Percentiles rank a stretch among this genome's conserved stretches.
These are phyloP conservation scores for Crithidia expoeki DNA, from an alignment of 208 protist species.

Conservation along the genomic window DNA sequence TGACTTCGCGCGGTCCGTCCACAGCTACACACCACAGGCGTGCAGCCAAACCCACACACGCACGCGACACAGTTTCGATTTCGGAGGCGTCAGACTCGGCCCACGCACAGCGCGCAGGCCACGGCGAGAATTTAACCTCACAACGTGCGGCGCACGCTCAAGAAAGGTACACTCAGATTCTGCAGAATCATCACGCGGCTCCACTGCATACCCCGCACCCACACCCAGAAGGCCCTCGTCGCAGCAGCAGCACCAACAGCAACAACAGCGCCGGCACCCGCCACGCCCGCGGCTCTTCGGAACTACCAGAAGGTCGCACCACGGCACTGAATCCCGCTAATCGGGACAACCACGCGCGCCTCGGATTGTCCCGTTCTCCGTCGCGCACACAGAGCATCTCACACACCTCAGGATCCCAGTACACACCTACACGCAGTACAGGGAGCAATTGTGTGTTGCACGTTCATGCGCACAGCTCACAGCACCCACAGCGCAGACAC, in stretches of 20 bases:
- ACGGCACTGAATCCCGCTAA: slow-evolving; percentile 26
- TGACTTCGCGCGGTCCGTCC: slow-evolving; percentile 24
- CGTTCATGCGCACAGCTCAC: neutral
- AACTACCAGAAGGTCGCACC: slow-evolving; percentile 65
- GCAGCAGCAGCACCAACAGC: too few relatives aligned
- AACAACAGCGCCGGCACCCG: neutral
- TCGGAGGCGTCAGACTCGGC: slow-evolving; percentile 15
- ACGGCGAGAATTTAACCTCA: slow-evolving; percentile 22
- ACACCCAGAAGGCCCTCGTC: too few relatives aligned
- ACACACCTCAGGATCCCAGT: slow-evolving; percentile 57
- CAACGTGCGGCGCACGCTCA: slow-evolving; percentile 22
- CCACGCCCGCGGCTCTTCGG: slow-evolving; percentile 37
- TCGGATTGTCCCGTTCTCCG: slow-evolving; percentile 63
- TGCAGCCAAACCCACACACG: too few relatives aligned
- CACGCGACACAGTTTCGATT: neutral
- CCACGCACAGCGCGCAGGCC: slow-evolving; percentile 18
- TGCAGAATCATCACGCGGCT: slow-evolving; percentile 27
- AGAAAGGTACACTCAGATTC: slow-evolving; percentile 37
- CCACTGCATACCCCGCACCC: neutral
- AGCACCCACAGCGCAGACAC: neutral
- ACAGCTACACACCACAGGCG: too few relatives aligned
- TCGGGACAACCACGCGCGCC: slow-evolving; percentile 37
- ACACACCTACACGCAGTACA: slow-evolving; percentile 20
- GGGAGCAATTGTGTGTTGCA: slow-evolving; percentile 24
- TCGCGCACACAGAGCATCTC: slow-evolving; percentile 25